Base-by-base conservation (phyloP, 352 stramenopile species). In the Globisporangium carolinianum region DNA sequence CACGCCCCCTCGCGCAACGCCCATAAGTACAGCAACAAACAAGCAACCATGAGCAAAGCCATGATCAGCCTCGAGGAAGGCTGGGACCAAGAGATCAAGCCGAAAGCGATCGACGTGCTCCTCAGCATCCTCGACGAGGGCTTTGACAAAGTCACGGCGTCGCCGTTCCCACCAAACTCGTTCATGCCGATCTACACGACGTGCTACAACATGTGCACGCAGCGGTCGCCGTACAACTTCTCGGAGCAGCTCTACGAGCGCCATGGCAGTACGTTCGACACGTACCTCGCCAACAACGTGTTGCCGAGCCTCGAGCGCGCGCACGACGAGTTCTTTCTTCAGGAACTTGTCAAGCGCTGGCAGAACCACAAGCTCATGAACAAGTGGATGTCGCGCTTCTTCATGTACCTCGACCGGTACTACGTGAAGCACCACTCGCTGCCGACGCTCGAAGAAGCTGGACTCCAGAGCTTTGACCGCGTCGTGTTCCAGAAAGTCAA, bases 291-390 rank as follows among this genome's bases (percentile, higher is more conserved):
- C 58, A 68, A 94, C 45, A 97, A 97, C 52, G 92, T 97, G 47
- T 78, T 97, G 18, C 94, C 84, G 37, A 79, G 65, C 54, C 75
- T 98, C 10, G 72, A 95, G 62, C 75, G 95, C 63, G 77, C 93
- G 53, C 84, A 94, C 57, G 87, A 97, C 61, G 86, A 98, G 58
- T 96, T 98, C 61, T 92, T 99, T n/a, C 76, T 99, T 7, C 86
- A 92, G 58, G 96, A 99, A 71, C 77, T 99, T 32, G 93, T 98
- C 49, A 87, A 94, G 60, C 94, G 97, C 51, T 99, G 97, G 97
- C 81, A 89, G 46, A 98, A 99, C 75, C 97, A 99, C 82, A 98
- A 98, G 73, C 98, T 99, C 72, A 99, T 99, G 97, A 99, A 99
- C 86, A 98, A 99, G 77, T 99, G 97, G 97, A 98, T 99, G 83